Evolutionary conservation across 108 stramenopile genomes (phyloP), one percentile per base, ranked within the genome.

Genomic region (Skeletonema costatum): DNA sequence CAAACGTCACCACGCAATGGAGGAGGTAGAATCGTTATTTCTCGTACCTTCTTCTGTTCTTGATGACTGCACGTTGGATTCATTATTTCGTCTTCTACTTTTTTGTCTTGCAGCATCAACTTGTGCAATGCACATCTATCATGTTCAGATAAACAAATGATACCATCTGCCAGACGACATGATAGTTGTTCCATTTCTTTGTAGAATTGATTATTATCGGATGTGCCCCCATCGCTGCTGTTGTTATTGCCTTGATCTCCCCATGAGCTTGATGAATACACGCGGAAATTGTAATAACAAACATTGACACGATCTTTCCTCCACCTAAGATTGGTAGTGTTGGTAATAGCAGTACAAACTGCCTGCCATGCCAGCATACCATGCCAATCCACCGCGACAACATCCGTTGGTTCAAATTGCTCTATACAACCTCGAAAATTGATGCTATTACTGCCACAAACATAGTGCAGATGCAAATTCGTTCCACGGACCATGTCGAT

Each of bases 271-370:
- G 73, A 70, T 4, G 77, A 61, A 35, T 82, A 85, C 31, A 87
- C 84, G 1, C 86, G 63, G 64, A 85, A 87, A 68, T 87, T 87
- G 56, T 80, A 66, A 73, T 84, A 87, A 42, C 69, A 50, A 10
- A 81, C 30, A n/a, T 48, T 48, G 46, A 48, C 46, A 25, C 25
- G 25, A 25, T 25, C 25, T 25, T 25, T 25, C 0, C 25, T 25
- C 25, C 25, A 25, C 25, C 25, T 25, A 25, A 25, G 25, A 0
- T 25, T 25, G 25, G 25, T 25, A 25, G 0, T 25, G 25, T 25
- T 25, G 25, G 25, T 25, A 25, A 25, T 25, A 25, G 5, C 13
- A 63, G 39, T n/a, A 44, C 60, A 42, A 61, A 73, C 50, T n/a
- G 56, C 19, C 48, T 73, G 56, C 82, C 74, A 61, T 12, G 66